Base-by-base conservation (phyloP, 129 eudicot genomes). In the Flaveria trinervia region DNA sequence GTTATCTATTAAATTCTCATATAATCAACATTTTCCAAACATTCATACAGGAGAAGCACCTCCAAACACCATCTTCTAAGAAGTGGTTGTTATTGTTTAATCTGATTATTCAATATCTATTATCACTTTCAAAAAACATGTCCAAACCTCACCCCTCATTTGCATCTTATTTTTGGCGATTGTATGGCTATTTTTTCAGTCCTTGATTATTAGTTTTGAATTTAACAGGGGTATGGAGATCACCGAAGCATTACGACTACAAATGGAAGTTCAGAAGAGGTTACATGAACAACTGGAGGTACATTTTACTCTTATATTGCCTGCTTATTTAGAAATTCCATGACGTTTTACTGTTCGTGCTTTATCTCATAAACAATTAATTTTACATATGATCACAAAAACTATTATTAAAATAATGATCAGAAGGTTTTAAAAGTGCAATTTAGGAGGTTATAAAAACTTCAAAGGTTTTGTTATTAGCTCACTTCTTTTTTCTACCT, bases 231-330 rank as follows among this genome's bases (percentile, higher is more conserved):
- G 98, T 67, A 79, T 88, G 81, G 96, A 89, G 87, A 88, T 92
- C 74, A 89, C 98, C 39, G 98, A 92, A 85, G 98, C 98, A 44
- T 75, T 92, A 73, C 89, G 93, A 51, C 76, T 92, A 73, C 98
- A 92, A 67, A 92, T 92, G 98, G 98, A 92, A 80, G 96, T 92
- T 61, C 98, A 92, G 71, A 92, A 92, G 83, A 85, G 92, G 52
- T 72, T 92, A 33, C 98, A 92, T 62, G 93, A 89, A 85, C 98
- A 92, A 83, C 96, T 92, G 77, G 98, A 92, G 96, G 98, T 92
- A 82, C 65, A 66, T 28, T 43, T 48, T 33, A 62, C 48, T 22
- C 44, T 28, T 56, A 55, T 25, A 17, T 20, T 18, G 48, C 39
- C 54, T 54, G n/a, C 28, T 54, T 51, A 9, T 76, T 33, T 36